These are phyloP conservation scores for Annulohypoxylon nitens DNA, from an alignment of 495 filamentous ascomycete species.

Conservation along the genomic window DNA sequence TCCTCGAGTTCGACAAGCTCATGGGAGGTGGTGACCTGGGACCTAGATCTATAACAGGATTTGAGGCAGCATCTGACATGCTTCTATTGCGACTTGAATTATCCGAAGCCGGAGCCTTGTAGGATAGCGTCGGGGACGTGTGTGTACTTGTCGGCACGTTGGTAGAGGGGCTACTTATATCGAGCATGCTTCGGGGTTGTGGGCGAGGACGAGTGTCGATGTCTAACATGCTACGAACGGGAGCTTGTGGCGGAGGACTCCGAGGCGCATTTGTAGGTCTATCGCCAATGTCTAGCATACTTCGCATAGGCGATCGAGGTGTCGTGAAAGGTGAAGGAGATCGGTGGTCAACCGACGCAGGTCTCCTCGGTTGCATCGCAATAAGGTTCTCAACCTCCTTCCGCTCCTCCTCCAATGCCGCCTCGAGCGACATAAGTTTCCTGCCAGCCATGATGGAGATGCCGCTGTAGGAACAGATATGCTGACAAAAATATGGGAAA, in stretches of 20 bases:
- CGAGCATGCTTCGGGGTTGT: constrained; percentile 60
- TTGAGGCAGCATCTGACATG: constrained; percentile 64
- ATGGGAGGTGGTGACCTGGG: constrained; percentile 43
- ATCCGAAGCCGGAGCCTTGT: constrained; percentile 42
- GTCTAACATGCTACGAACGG: constrained; percentile 73
- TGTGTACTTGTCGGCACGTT: constrained; percentile 51
- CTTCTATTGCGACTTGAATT: constrained; percentile 59
- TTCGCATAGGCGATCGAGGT: constrained; percentile 67
- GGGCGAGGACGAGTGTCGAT: constrained; percentile 56
- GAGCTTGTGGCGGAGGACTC: constrained; percentile 55
- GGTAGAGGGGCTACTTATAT: constrained; percentile 52
- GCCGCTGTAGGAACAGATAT: background rate
- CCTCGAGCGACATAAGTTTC: constrained; percentile 73
- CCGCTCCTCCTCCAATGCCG: constrained; percentile 78
- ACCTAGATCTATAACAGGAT: constrained; percentile 56
- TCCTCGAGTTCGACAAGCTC: constrained; percentile 37
- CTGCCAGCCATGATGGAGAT: constrained; percentile 42
- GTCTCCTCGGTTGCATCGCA: constrained; percentile 54
- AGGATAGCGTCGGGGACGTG: constrained; percentile 58
- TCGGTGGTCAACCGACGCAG: constrained; percentile 53
- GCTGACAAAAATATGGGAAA: background rate
- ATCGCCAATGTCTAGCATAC: constrained; percentile 68
- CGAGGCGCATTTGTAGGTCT: constrained; percentile 40
- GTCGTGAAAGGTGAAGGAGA: constrained; percentile 63
- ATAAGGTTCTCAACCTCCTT: constrained; percentile 76